Conservation (phyloP, 148 eudicot species). For the Cornus florida region DNA sequence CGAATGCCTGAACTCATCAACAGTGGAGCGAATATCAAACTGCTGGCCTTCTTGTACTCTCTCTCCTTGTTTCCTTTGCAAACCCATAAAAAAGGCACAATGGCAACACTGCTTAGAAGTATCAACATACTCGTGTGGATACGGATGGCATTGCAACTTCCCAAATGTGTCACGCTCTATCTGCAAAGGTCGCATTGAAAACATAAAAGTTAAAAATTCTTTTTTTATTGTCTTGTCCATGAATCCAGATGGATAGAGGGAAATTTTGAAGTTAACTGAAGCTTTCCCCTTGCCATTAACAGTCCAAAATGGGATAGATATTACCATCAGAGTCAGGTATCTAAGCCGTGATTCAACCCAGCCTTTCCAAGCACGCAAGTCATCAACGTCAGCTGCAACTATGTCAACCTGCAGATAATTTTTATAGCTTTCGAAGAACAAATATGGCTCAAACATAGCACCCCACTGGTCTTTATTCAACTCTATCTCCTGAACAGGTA, state of each 20-base stretch:
- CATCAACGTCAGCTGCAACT: slow-evolving; percentile 61
- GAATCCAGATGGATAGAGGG: neutral
- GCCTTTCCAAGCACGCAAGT: slow-evolving; percentile 87
- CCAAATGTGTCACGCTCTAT: slow-evolving; percentile 80
- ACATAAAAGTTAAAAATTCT: neutral
- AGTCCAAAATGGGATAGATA: slow-evolving; percentile 15
- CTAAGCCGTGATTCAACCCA: slow-evolving; percentile 94
- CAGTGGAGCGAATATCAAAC: slow-evolving; percentile 77
- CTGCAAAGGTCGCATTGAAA: slow-evolving; percentile 42
- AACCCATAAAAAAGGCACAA: slow-evolving; percentile 81
- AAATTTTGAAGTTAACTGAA: neutral
- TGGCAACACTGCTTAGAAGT: slow-evolving; percentile 57
- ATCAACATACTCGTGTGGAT: slow-evolving; percentile 68
- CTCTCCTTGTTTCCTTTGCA: slow-evolving; percentile 79
- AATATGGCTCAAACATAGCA: slow-evolving; percentile 68
- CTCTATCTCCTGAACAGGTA: slow-evolving; percentile 69
- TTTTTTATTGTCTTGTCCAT: neutral
- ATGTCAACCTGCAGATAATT: slow-evolving; percentile 83
- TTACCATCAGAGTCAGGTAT: slow-evolving; percentile 86
- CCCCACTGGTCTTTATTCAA: slow-evolving; percentile 63
- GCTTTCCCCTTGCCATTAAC: neutral
- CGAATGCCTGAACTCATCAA: slow-evolving; percentile 67
- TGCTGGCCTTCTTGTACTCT: slow-evolving; percentile 68
- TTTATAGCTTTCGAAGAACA: slow-evolving; percentile 82
- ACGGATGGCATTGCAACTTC: slow-evolving; percentile 85